Conservation (phyloP, 108 stramenopile genomes). For the Mediolabrus comicus region DNA sequence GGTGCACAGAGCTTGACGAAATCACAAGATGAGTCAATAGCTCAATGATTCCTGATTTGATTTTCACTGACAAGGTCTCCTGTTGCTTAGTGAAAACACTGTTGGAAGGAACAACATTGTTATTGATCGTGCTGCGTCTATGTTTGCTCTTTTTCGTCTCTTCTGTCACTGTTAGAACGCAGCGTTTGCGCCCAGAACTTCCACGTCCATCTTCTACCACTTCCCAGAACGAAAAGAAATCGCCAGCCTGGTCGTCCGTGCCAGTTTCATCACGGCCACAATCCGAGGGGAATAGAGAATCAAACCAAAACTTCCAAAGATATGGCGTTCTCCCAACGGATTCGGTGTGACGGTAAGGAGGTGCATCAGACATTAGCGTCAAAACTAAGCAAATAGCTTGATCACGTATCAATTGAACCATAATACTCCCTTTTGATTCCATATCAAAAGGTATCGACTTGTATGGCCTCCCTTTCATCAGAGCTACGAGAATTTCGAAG, state of each 20-base stretch:
- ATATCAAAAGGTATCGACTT: neutral
- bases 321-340: conserved; percentile 19
- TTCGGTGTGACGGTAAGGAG: conserved; percentile 11
- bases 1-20: conserved; percentile 29
- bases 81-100: neutral
- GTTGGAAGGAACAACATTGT: neutral
- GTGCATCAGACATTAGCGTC: conserved; percentile 43
- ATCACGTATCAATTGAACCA: neutral
- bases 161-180: neutral
- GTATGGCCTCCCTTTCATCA: conserved; percentile 28
- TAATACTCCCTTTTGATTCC: neutral
- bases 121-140: neutral
- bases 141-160: neutral
- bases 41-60: conserved; percentile 30
- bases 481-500: conserved; percentile 30
- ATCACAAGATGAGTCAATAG: conserved; percentile 26
- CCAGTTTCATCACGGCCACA: neutral
- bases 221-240: conserved; percentile 40
- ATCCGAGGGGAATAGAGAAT: conserved; percentile 25
- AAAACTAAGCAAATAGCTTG: conserved; percentile 31
- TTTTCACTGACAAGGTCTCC: neutral
- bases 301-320: conserved; percentile 50
- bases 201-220: neutral
- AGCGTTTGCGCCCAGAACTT: conserved; percentile 20
- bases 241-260: neutral